Conservation (phyloP, 495 filamentous ascomycete species). For the Lichina pygmaea region DNA sequence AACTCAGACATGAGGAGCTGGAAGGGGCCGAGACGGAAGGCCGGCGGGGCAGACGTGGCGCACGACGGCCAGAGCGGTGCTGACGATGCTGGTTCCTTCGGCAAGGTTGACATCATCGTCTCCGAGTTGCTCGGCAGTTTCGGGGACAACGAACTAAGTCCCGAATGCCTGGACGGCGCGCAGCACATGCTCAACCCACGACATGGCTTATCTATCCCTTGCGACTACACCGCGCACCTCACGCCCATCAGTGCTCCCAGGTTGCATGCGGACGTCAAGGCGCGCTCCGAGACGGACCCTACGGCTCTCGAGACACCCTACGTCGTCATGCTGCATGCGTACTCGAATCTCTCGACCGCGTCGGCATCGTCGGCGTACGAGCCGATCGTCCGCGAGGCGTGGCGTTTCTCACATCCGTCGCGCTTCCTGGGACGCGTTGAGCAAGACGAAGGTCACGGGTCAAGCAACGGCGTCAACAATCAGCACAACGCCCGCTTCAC, state of each 20-base stretch:
- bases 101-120: slow-evolving; percentile 71
- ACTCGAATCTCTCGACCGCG: slow-evolving; percentile 10
- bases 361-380: slow-evolving; percentile 12
- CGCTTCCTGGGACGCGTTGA: slow-evolving; percentile 23
- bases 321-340: slow-evolving; percentile 73
- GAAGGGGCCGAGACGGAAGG: slow-evolving; percentile 33
- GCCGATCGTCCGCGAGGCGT: slow-evolving; percentile 34
- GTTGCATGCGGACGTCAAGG: slow-evolving; percentile 50
- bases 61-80: background rate
- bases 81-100: slow-evolving; percentile 10
- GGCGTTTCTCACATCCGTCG: slow-evolving; percentile 40
- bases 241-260: slow-evolving; percentile 78
- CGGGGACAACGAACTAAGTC: slow-evolving; percentile 20
- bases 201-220: slow-evolving; percentile 78
- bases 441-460: slow-evolving; percentile 27
- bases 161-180: slow-evolving; percentile 65
- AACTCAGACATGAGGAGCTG: slow-evolving; percentile 95
- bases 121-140: slow-evolving; percentile 46
- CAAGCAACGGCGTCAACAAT: slow-evolving; percentile 26
- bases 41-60: slow-evolving; percentile 4
- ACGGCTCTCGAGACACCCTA: slow-evolving; percentile 63
- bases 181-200: slow-evolving; percentile 51
- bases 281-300: slow-evolving; percentile 29
- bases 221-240: slow-evolving; percentile 72
- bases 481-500: slow-evolving; percentile 67